These are phyloP conservation scores for Barnettozyma pratensis DNA, from an alignment of 805 yeast genomes.

Conservation along the genomic window DNA sequence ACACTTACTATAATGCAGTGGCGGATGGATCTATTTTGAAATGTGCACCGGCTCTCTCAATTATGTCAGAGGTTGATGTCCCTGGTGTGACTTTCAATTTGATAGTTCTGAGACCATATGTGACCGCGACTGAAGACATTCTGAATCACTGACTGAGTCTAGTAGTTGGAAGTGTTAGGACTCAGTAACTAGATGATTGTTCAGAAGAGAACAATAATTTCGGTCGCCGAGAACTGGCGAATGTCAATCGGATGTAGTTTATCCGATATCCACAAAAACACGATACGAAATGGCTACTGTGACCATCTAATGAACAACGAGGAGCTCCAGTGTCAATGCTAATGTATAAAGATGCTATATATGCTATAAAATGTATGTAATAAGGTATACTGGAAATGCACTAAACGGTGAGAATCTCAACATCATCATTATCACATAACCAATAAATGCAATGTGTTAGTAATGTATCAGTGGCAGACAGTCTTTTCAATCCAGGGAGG, in stretches of 20 bases:
- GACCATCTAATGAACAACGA: too few species aligned
- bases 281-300: too few species aligned
- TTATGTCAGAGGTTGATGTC: constrained; percentile 32
- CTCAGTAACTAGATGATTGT: too few species aligned
- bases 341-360: too few species aligned
- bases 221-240: too few species aligned
- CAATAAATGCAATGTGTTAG: not conserved
- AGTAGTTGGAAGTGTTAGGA: too few species aligned
- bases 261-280: too few species aligned
- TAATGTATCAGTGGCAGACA: not conserved
- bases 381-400: not conserved
- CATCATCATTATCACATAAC: not conserved
- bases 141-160: too few species aligned
- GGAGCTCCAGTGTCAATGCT: too few species aligned
- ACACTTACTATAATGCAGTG: constrained; percentile 22
- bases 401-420: not conserved
- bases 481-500: not conserved
- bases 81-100: constrained; percentile 32
- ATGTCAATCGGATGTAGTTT: too few species aligned
- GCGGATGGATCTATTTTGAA: constrained; percentile 29
- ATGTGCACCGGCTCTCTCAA: constrained; percentile 30
- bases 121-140: constrained; percentile 35
- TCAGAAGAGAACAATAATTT: too few species aligned
- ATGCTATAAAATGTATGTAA: not conserved
- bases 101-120: constrained; percentile 29